Evolutionary conservation across 176 grass and related monocot species (phyloP).

Genomic region (Hyparrhenia diplandra): DNA sequence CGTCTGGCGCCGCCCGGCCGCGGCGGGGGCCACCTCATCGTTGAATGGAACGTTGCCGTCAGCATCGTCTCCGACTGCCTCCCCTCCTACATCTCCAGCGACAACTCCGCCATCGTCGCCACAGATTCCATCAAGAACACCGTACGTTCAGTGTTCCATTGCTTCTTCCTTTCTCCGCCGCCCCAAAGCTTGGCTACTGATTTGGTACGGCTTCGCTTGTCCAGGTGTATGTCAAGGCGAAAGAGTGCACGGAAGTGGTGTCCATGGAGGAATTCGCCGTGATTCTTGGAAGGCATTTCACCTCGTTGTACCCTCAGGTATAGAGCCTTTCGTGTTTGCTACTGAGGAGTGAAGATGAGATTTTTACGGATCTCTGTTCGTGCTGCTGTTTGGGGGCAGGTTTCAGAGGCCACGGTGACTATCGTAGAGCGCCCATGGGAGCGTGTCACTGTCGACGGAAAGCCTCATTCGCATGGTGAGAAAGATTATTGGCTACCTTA

Average conservation of each 20-base stretch:
- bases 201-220: background rate
- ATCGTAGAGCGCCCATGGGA: conserved; percentile 92
- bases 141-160: conserved; percentile 16
- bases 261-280: conserved; percentile 83
- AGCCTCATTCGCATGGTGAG: conserved; percentile 83
- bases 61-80: conserved; percentile 87
- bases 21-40: conserved; percentile 49
- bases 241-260: conserved; percentile 69
- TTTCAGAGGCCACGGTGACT: conserved; percentile 60
- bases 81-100: conserved; percentile 71
- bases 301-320: conserved; percentile 69
- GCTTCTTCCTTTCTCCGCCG: background rate
- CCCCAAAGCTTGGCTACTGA: background rate
- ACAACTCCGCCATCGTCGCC: conserved; percentile 89
- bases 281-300: conserved; percentile 78
- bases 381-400: conserved; percentile 31
- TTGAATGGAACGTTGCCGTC: conserved; percentile 78
- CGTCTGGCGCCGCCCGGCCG: conserved; percentile 56
- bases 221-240: conserved; percentile 93
- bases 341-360: background rate
- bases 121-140: conserved; percentile 99
- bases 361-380: background rate
- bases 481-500: background rate
- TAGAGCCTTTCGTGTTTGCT: background rate
- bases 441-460: conserved; percentile 60